Evolutionary conservation across 345 rosid species (phyloP).

Genomic region (Aegle marmelos): DNA sequence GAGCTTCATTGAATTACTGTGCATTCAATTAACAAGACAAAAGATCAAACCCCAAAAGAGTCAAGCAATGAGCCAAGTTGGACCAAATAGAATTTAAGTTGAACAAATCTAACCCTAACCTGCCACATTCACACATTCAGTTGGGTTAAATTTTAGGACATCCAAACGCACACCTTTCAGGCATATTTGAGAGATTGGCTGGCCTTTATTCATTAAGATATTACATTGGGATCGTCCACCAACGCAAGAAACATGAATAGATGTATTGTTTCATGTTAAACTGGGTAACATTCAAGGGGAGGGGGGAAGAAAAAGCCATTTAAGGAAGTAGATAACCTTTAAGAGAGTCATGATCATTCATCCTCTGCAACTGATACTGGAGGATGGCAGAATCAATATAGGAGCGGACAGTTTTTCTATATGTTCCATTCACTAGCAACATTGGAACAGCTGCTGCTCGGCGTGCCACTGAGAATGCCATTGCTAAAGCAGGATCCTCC

Average conservation of each 20-base stretch:
- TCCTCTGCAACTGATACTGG: constrained; percentile 86
- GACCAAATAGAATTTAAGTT: not conserved
- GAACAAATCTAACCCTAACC: not conserved
- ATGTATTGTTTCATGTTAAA: not conserved
- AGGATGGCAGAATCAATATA: constrained; percentile 93
- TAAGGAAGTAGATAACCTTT: constrained; percentile 55
- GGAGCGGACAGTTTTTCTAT: constrained; percentile 83
- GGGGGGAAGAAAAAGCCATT: not conserved
- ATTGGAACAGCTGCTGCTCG: constrained; percentile 97
- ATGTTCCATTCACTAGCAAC: constrained; percentile 97
- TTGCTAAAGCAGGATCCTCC: constrained; percentile 97
- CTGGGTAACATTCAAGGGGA: not conserved
- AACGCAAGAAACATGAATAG: not conserved
- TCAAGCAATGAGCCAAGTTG: not conserved
- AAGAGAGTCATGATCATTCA: constrained; percentile 68
- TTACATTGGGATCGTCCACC: not conserved
- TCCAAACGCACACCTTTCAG: not conserved
- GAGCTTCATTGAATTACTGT: not conserved
- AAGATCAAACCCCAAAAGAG: not conserved
- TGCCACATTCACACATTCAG: not conserved
- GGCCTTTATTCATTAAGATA: not conserved
- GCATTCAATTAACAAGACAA: not conserved
- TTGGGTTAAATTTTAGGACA: not conserved
- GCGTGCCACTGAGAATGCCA: constrained; percentile 97
- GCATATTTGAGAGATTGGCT: not conserved